phyloP scores from a whole-genome alignment of 1,139 yeast genomes.

The Yamadazyma sp. region DNA sequence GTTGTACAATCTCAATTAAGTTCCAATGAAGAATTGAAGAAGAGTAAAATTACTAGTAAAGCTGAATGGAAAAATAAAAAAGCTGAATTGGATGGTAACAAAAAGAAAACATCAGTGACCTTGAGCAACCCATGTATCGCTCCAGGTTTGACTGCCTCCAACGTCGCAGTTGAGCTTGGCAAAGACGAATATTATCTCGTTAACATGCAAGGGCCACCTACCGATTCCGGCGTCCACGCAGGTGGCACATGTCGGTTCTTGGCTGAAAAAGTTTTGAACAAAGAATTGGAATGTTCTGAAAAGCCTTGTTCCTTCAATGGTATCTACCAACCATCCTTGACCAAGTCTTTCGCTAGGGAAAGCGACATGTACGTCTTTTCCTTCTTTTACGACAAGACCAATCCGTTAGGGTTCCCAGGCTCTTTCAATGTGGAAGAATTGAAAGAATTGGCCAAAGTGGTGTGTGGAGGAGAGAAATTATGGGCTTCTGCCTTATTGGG shows the following conservation, averaged over 20 bases:
- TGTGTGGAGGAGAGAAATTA: constrained; percentile 75
- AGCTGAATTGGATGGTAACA: too few species aligned
- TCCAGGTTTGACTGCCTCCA: constrained; percentile 58
- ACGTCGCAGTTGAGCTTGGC: constrained; percentile 56
- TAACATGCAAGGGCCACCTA: constrained; percentile 69
- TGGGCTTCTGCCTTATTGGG: constrained; percentile 67
- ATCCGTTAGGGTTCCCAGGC: constrained; percentile 91
- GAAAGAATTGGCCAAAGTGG: constrained; percentile 75
- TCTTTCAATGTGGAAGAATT: constrained; percentile 85
- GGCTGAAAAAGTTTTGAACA: constrained; percentile 80
- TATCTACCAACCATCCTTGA: constrained; percentile 90
- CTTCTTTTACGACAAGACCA: constrained; percentile 90
- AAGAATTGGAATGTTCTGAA: constrained; percentile 69
- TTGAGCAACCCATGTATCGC: constrained; percentile 84
- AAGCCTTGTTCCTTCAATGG: constrained; percentile 96
- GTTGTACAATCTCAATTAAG: constrained; percentile 53
- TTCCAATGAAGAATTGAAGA: constrained; percentile 23
- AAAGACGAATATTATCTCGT: constrained; percentile 56
- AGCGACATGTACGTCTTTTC: constrained; percentile 88
- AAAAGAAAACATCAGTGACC: too few species aligned
- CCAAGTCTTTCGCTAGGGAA: constrained; percentile 64
- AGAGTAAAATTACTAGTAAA: constrained; percentile 28
- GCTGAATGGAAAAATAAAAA: constrained; percentile 40
- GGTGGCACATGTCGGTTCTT: constrained; percentile 80
- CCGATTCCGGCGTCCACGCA: constrained; percentile 21